Conservation (phyloP, 495 filamentous ascomycete species). For the Sabuloglossum arenarium region DNA sequence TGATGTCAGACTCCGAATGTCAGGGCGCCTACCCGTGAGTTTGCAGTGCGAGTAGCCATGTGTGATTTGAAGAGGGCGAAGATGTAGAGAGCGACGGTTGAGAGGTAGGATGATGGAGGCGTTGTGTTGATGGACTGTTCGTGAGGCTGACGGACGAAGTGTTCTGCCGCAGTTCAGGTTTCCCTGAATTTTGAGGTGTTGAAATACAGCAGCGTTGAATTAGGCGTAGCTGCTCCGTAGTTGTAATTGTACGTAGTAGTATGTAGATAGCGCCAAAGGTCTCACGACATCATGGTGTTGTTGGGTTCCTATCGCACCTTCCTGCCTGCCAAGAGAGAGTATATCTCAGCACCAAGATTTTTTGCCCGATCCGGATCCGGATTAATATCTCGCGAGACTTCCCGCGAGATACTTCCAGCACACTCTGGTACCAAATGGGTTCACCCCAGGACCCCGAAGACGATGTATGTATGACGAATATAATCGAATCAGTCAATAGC, state of each 20-base stretch:
- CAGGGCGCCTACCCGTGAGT: constrained; percentile 46
- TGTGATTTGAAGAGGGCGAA: neutral
- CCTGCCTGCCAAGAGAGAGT: neutral
- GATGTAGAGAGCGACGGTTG: neutral
- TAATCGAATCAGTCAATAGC: neutral
- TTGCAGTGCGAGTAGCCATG: constrained; percentile 70
- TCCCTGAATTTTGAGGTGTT: no score
- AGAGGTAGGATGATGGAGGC: neutral
- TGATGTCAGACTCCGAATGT: neutral
- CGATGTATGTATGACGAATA: constrained; percentile 20
- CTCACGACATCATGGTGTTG: neutral
- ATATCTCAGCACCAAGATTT: neutral
- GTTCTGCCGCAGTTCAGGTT: no score
- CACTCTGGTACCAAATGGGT: constrained; percentile 22
- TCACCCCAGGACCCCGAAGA: constrained; percentile 25
- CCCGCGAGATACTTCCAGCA: neutral
- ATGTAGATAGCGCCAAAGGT: no score
- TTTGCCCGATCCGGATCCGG: neutral
- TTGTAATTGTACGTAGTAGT: no score
- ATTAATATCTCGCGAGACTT: neutral
- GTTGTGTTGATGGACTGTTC: no score
- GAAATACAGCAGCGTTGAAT: no score
- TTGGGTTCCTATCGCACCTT: neutral
- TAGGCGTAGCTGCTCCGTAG: no score
- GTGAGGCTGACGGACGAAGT: no score